These are phyloP conservation scores for Schizosaccharomyces versatilis DNA, from an alignment of 1,139 yeast genomes.

Conservation along the genomic window DNA sequence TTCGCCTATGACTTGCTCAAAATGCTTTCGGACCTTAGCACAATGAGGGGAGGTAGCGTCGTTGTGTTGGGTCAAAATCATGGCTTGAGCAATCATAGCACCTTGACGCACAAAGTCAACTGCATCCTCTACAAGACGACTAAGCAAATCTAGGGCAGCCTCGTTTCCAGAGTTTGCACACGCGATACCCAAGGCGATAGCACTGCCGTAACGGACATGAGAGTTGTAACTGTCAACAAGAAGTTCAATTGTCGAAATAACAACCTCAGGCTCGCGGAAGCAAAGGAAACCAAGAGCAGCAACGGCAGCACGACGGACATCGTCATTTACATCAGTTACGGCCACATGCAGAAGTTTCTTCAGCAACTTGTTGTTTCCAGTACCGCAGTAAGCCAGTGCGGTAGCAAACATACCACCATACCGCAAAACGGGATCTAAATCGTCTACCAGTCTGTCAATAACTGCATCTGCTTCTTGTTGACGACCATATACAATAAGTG, in stretches of 20 bases:
- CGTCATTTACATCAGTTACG: conserved; percentile 90
- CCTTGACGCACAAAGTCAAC: conserved; percentile 97
- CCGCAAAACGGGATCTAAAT: conserved; percentile 67
- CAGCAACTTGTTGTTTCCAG: conserved; percentile 74
- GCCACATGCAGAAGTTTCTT: conserved; percentile 74
- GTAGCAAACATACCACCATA: conserved; percentile 91
- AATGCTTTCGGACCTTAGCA: conserved; percentile 47
- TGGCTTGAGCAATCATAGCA: conserved; percentile 76
- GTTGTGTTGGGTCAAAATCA: conserved; percentile 85
- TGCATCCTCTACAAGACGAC: conserved; percentile 80
- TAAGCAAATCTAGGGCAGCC: conserved; percentile 76
- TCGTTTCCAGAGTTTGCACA: conserved; percentile 87
- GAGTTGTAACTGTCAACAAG: conserved; percentile 90
- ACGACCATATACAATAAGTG: conserved; percentile 64
- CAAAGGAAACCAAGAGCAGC: conserved; percentile 82
- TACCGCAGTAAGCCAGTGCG: conserved; percentile 92
- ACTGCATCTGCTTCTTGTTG: conserved; percentile 62
- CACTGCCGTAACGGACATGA: conserved; percentile 95
- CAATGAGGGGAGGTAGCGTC: conserved; percentile 69
- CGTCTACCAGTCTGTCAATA: conserved; percentile 43
- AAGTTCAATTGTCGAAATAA: conserved; percentile 84
- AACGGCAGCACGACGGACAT: conserved; percentile 90
- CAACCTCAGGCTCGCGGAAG: conserved; percentile 74
- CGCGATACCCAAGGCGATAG: conserved; percentile 87
- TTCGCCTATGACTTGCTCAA: conserved; percentile 53